These are phyloP conservation scores for Xylariales sp. DNA, from an alignment of 2,329 filamentous ascomycete genomes.

Conservation along the genomic window DNA sequence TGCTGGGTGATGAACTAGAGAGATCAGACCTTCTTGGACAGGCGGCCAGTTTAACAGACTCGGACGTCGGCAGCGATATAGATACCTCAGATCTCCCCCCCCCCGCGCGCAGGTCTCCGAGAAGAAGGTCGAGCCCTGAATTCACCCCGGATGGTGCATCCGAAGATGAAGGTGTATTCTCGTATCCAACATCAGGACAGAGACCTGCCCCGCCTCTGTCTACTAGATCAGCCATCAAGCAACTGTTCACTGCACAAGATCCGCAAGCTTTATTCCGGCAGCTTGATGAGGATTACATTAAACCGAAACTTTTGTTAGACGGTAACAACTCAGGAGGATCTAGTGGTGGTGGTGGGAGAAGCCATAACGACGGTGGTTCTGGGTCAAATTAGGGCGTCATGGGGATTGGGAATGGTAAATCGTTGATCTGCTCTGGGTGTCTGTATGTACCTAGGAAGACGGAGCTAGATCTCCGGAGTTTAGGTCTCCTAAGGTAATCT, in stretches of 20 bases:
- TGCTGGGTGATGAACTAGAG: slow-evolving; percentile 61
- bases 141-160: slow-evolving; percentile 47
- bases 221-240: slow-evolving; percentile 80
- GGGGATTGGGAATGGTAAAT: slow-evolving; percentile 26
- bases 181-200: slow-evolving; percentile 52
- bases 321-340: slow-evolving; percentile 57
- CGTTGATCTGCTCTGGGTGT: slow-evolving; percentile 26
- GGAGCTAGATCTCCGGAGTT: slow-evolving; percentile 34
- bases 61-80: slow-evolving; percentile 72
- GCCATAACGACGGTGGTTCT: slow-evolving; percentile 47
- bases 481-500: slow-evolving; percentile 20
- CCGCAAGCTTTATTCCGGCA: slow-evolving; percentile 91
- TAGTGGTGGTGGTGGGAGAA: slow-evolving; percentile 40
- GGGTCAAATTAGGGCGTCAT: slow-evolving; percentile 39
- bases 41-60: slow-evolving; percentile 61
- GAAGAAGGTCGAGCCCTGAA: slow-evolving; percentile 55
- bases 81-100: slow-evolving; percentile 75
- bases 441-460: slow-evolving; percentile 30
- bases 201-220: slow-evolving; percentile 63
- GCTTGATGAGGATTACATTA: slow-evolving; percentile 95
- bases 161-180: slow-evolving; percentile 50
- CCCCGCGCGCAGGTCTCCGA: slow-evolving; percentile 61
- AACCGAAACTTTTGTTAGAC: slow-evolving; percentile 88
- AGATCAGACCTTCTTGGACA: slow-evolving; percentile 66
- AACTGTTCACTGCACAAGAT: slow-evolving; percentile 86